Evolutionary conservation across 805 yeast species (phyloP), one percentile per base, ranked within the genome.

Genomic region (Wickerhamiella cacticola): DNA sequence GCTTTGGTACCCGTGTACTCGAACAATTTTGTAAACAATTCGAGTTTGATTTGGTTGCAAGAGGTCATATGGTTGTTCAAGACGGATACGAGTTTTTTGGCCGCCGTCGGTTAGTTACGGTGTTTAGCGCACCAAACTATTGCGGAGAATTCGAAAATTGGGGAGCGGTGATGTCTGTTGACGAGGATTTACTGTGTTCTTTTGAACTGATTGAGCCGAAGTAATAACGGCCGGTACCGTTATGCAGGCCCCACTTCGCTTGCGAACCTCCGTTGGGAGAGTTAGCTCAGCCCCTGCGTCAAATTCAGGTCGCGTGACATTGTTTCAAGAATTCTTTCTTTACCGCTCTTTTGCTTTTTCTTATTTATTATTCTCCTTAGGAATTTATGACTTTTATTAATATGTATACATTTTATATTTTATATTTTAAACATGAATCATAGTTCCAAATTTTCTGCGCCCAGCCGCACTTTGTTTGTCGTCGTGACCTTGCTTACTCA

Each of bases 101-200:
- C 56, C 81, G 79, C 58, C 66, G 81, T 28, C 74, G 80, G 10
- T 67, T 80, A 52, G 87, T 80, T 23, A 80, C 87, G 0, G 83
- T 80, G 21, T 80, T 80, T 59, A 72, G 78, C 46, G 87, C 87
- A 1, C 87, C 87, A 10, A 80, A 80, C 60, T 80, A 80, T 60
- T 80, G 87, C 58, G 87, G 87, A 13, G 87, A 80, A 60, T 80
- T 80, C 59, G 84, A 87, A 63, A 86, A 86, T 60, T 85, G 94
- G 94, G 96, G 95, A 16, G 98, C 98, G 1, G 96, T 92, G 6
- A 89, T 92, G 97, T 80, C 89, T 57, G 96, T 92, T 13, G 77
- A 82, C 52, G 94, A 87, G 53, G 95, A 87, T 55, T 70, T 92
- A 55, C 67, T 88, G 48, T 92, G 98, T 65, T 81, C 92, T 52